Base-by-base conservation (phyloP, 176 grass and related monocot genomes). In the Thinopyrum elongatum region DNA sequence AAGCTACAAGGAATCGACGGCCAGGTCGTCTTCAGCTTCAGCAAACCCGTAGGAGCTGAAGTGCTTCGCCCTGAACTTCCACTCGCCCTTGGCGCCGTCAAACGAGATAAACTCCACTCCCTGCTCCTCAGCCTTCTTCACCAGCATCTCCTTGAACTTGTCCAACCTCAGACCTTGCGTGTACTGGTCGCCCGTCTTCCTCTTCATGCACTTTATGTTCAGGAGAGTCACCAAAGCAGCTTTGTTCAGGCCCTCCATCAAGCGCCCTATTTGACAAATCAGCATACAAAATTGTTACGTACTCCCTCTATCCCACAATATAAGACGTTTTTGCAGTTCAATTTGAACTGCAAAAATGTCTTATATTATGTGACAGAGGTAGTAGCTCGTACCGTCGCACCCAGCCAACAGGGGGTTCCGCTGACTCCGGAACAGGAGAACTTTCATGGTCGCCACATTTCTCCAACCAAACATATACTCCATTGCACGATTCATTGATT, bases 21-120 rank as follows among this genome's bases (percentile, higher is more conserved):
- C 49, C 49, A 53, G 49, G 49, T 53, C 16, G 16, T 53, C 16
- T 65, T 38, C 47, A 11, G 47, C 62, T 46, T 90, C 80, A 64
- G 21, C 74, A 29, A 59, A 83, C 11, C 75, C 80, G 5, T 87
- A 90, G 46, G 89, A 86, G 70, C 87, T 94, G 87, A 88, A 98
- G 74, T 98, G 89, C 80, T 94, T 80, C 51, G 95, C 95, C 84
- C 87, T 95, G 90, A 95, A 98, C 55, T 95, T 95, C 95, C 95
- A 98, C 88, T 92, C 96, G 1, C 90, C 96, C 85, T 91, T 90
- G 75, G 19, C 80, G 7, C 88, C 61, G 3, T 92, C 85, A 8
- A 90, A 95, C 2, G 96, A 92, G 17, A 95, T 26, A 38, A 98
- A 95, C 53, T 98, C 80, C 2, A 93, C 93, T 0, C 90, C 96